Evolutionary conservation across 2,329 filamentous ascomycete species (phyloP), one percentile per base, ranked within the genome.

Genomic region (Diaporthe destruens): DNA sequence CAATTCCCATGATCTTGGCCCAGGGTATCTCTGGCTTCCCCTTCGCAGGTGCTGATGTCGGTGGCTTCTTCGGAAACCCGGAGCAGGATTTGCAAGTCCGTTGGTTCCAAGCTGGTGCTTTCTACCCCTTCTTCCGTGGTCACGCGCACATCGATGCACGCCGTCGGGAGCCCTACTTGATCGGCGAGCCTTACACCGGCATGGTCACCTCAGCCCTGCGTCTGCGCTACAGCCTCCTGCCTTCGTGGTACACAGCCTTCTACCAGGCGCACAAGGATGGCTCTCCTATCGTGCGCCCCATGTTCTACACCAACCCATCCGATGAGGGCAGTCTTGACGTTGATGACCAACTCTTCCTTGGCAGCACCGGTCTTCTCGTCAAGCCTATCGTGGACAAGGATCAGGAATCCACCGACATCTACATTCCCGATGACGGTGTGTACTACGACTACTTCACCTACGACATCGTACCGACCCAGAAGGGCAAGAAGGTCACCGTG

Each of bases 401-500:
- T 75, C 91, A 92, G 59, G 88, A 89, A 23, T 90, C 89, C 25
- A 90, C 92, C 0, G 91, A 95, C 25, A 89, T 99, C 72, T 98
- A 97, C 84, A 90, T 99, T 69, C 92, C 95, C 0, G 96, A 98
- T 77, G 89, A 92, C 72, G 94, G 97, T 81, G 88, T 93, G 69
- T 98, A 99, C 83, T 99, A 95, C 79, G 94, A 98, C 83, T 99
- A 99, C 85, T 97, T 96, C 80, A 94, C 94, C 78, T 98, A 94
- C 84, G 90, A 92, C 54, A 85, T 90, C 55, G 90, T 97, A 79
- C 82, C 86, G 51, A 91, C 91, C 29, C 88, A 92, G 32, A 90
- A 91, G 75, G 93, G 94, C 75, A 92, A 92, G 81, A 85, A 84
- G 51, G 86, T 94, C 74, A 92, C 89, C 0, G 85, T 98, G 49